Percentiles rank a stretch among this genome's conserved stretches.
phyloP scores from a whole-genome alignment of 495 filamentous ascomycete genomes.

The Hypoxylon lienhwacheense region DNA sequence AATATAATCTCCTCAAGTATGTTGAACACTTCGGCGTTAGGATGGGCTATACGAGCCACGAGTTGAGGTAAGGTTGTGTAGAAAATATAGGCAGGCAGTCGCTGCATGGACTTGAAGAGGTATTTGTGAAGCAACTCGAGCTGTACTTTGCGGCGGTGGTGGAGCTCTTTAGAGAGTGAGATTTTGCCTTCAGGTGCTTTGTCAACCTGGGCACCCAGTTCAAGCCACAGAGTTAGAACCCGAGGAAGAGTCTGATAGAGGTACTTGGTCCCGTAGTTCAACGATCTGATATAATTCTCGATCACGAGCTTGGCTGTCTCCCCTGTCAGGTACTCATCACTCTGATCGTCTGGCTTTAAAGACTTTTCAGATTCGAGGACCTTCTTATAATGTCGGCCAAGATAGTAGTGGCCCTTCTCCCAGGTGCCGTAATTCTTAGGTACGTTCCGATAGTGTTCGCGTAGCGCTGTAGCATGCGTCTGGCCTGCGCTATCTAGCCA shows the following conservation, averaged over 20 bases:
- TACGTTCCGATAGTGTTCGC: conserved; percentile 76
- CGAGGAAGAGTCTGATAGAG: conserved; percentile 90
- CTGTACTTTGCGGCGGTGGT: conserved; percentile 57
- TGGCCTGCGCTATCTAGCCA: conserved; percentile 94
- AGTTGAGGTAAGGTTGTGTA: conserved; percentile 93
- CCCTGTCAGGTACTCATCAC: conserved; percentile 62
- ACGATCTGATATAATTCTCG: conserved; percentile 86
- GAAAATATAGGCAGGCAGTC: conserved; percentile 82
- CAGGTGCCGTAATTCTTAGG: conserved; percentile 64
- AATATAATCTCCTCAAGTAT: conserved; percentile 75
- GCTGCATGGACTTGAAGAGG: conserved; percentile 70
- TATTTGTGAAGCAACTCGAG: conserved; percentile 72
- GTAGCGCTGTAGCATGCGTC: conserved; percentile 75
- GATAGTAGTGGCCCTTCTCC: conserved; percentile 97
- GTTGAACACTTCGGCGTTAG: conserved; percentile 72
- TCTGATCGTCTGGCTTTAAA: conserved; percentile 66
- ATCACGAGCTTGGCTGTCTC: conserved; percentile 87
- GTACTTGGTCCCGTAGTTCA: conserved; percentile 89
- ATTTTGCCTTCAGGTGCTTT: conserved; percentile 67
- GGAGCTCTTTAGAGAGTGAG: conserved; percentile 63
- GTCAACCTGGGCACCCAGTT: conserved; percentile 75
- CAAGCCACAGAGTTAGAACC: conserved; percentile 89
- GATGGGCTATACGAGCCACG: conserved; percentile 86
- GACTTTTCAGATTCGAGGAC: conserved; percentile 84
- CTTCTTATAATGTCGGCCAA: conserved; percentile 97